phyloP scores from a whole-genome alignment of 345 rosid species.

The Syzygium aqueum region DNA sequence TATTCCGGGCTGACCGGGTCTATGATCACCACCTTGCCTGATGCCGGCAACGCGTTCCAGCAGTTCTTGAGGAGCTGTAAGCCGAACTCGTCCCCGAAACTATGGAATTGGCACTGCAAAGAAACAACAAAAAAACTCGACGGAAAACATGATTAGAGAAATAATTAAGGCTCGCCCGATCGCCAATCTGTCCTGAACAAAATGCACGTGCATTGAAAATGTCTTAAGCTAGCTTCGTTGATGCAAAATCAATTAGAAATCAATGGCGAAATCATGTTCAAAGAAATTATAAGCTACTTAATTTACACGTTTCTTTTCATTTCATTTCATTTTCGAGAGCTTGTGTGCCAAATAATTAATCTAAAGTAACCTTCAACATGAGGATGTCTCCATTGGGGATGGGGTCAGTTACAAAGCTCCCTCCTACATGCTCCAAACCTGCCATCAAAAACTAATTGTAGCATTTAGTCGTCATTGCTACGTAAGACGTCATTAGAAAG shows the following conservation, averaged over 20 bases:
- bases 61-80: conserved; percentile 37
- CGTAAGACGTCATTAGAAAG: background rate
- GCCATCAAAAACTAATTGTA: background rate
- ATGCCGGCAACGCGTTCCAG: conserved; percentile 20
- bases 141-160: too few relatives aligned
- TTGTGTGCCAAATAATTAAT: background rate
- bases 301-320: background rate
- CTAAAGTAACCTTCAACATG: conserved; percentile 6
- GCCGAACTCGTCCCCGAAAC: conserved; percentile 28
- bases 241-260: background rate
- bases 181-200: background rate
- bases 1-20: conserved; percentile 24
- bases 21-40: conserved; percentile 33
- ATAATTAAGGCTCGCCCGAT: background rate
- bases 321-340: background rate
- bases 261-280: background rate
- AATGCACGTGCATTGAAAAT: background rate
- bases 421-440: conserved; percentile 16
- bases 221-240: background rate
- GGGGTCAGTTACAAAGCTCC: conserved; percentile 7
- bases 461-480: background rate
- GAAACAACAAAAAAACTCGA: too few relatives aligned
- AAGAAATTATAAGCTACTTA: background rate
- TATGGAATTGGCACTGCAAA: conserved; percentile 29
- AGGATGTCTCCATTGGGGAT: conserved; percentile 15